Percentiles rank a stretch among this genome's conserved stretches.
These are phyloP conservation scores for Taxawa tesnikishii DNA, from an alignment of 2,329 filamentous ascomycete species.

Conservation along the genomic window DNA sequence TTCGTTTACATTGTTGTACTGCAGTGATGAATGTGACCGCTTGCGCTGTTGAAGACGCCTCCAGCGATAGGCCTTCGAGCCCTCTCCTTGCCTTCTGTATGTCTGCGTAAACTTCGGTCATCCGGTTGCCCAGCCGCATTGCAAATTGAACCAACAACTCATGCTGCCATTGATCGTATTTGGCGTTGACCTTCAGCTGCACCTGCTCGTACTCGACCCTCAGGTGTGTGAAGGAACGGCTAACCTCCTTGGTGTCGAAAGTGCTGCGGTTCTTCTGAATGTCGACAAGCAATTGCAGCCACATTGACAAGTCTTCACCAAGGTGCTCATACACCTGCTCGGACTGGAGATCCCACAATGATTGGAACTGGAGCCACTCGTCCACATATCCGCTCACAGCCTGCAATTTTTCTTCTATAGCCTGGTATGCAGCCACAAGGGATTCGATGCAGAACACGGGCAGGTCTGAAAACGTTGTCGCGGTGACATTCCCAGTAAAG, in stretches of 20 bases:
- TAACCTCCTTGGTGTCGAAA: constrained; percentile 94
- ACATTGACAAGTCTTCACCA: constrained; percentile 80
- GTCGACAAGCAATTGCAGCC: constrained; percentile 92
- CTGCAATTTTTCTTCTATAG: constrained; percentile 70
- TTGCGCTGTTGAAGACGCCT: constrained; percentile 89
- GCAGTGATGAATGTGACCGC: constrained; percentile 98
- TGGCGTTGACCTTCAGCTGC: constrained; percentile 95
- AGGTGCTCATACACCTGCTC: constrained; percentile 90
- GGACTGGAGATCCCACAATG: constrained; percentile 91
- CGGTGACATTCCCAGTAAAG: constrained; percentile 44
- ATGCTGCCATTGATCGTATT: constrained; percentile 99
- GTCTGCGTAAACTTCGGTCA: constrained; percentile 85
- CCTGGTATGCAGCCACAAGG: constrained; percentile 67
- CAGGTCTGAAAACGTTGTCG: constrained; percentile 69
- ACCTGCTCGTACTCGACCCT: constrained; percentile 98
- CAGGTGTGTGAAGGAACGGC: constrained; percentile 82
- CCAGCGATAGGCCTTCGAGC: constrained; percentile 81
- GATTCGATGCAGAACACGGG: constrained; percentile 71
- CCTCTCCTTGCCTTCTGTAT: constrained; percentile 84
- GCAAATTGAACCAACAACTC: constrained; percentile 94
- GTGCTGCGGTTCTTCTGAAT: constrained; percentile 91
- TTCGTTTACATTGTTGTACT: constrained; percentile 89
- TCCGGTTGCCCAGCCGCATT: constrained; percentile 71
- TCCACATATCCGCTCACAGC: constrained; percentile 80
- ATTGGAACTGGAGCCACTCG: constrained; percentile 98